A percentile compares a stretch with the other conserved stretches of the same genome.
Evolutionary conservation across 371 early-diverging fungal genomes (phyloP).

Genomic region (Haplosporangium sp.): DNA sequence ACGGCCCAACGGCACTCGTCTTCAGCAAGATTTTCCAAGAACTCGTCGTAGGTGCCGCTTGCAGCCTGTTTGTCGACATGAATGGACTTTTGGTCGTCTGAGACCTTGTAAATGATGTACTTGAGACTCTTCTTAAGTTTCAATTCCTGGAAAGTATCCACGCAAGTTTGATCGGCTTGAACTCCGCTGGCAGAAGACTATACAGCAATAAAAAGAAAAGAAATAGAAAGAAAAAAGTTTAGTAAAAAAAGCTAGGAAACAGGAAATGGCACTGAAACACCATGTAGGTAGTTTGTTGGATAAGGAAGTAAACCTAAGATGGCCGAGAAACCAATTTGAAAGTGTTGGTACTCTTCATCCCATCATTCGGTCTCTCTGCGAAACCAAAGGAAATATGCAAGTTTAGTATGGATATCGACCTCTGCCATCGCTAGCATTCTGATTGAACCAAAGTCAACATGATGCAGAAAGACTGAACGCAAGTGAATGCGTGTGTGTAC

Average conservation of each 20-base stretch:
- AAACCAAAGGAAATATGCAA: too few relatives aligned
- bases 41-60: conserved; percentile 64
- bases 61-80: conserved; percentile 65
- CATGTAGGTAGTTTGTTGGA: too few relatives aligned
- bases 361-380: too few relatives aligned
- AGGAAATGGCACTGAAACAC: too few relatives aligned
- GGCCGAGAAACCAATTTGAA: too few relatives aligned
- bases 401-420: too few relatives aligned
- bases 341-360: too few relatives aligned
- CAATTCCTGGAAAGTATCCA: conserved; percentile 64
- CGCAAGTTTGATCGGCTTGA: conserved; percentile 61
- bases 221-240: too few relatives aligned
- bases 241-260: not conserved
- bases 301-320: too few relatives aligned
- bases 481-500: not conserved
- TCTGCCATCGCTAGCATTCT: not conserved
- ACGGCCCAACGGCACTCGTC: conserved; percentile 78
- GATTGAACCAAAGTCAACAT: not conserved
- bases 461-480: not conserved
- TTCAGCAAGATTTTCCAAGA: conserved; percentile 66
- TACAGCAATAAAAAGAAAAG: not conserved
- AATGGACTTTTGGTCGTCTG: conserved; percentile 62
- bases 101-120: conserved; percentile 77
- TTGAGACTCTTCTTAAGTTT: conserved; percentile 70
- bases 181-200: conserved; percentile 66